Evolutionary conservation across 176 grass and related monocot genomes (phyloP).

Genomic region (Alopecurus myosuroides): DNA sequence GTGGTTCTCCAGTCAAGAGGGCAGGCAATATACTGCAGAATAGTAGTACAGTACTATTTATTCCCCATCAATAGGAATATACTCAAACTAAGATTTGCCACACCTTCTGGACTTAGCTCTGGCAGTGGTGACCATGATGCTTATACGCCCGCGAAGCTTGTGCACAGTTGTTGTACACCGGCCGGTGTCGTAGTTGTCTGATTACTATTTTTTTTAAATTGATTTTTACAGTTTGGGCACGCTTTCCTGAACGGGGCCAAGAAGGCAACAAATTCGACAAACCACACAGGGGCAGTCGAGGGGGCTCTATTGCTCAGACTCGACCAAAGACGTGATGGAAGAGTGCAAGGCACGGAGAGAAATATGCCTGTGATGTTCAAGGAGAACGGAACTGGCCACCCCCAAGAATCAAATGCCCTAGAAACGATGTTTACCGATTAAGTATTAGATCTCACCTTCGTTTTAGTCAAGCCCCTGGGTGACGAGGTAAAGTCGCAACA

Average conservation of each 20-base stretch:
- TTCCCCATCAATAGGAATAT: neutral
- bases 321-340: constrained; percentile 54
- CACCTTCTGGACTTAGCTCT: neutral
- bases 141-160: neutral
- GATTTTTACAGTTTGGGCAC: constrained; percentile 58
- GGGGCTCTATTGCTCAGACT: constrained; percentile 57
- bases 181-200: neutral
- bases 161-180: neutral
- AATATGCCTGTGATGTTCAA: constrained; percentile 53
- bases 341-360: constrained; percentile 58
- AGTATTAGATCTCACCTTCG: neutral
- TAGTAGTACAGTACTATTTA: no score
- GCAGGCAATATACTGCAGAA: no score
- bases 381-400: constrained; percentile 37
- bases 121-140: neutral
- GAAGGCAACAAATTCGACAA: constrained; percentile 70
- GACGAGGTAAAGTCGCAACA: neutral
- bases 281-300: constrained; percentile 41
- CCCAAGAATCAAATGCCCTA: constrained; percentile 45
- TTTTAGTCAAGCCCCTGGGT: neutral
- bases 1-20: no score
- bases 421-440: constrained; percentile 48
- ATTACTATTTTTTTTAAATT: neutral
- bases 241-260: constrained; percentile 56
- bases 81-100: neutral